A percentile compares a stretch with the other conserved stretches of the same genome.
These are phyloP conservation scores for Penicillium sclerotiorum DNA, from an alignment of 2,329 filamentous ascomycete genomes.

Conservation along the genomic window DNA sequence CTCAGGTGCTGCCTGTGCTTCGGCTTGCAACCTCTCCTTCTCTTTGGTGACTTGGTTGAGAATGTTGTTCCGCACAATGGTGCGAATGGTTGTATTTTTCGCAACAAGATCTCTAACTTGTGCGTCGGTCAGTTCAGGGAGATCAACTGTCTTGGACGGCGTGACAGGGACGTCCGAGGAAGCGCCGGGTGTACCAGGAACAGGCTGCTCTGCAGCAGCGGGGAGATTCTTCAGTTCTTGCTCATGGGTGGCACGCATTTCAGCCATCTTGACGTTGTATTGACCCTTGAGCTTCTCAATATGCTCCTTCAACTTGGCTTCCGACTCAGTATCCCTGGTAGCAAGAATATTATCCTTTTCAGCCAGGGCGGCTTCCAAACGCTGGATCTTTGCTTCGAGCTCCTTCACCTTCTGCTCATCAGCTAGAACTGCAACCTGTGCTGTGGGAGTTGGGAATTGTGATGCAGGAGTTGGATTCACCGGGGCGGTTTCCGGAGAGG, in stretches of 20 bases:
- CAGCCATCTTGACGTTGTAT: slow-evolving; percentile 68
- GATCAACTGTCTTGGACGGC: slow-evolving; percentile 34
- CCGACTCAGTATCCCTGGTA: slow-evolving; percentile 54
- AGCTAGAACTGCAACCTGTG: slow-evolving; percentile 25
- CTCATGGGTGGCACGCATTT: slow-evolving; percentile 54
- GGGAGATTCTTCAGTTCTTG: slow-evolving; percentile 54
- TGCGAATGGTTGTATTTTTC: slow-evolving; percentile 53
- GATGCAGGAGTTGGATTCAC: slow-evolving; percentile 35
- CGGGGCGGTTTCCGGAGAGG: slow-evolving; percentile 49
- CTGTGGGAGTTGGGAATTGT: slow-evolving; percentile 33
- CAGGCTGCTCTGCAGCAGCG: slow-evolving; percentile 45
- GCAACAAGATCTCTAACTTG: slow-evolving; percentile 55
- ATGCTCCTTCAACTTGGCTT: slow-evolving; percentile 51
- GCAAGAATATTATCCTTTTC: slow-evolving; percentile 51
- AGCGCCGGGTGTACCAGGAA: slow-evolving; percentile 19
- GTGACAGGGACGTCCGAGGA: slow-evolving; percentile 30
- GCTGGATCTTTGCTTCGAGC: slow-evolving; percentile 63
- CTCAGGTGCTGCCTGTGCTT: slow-evolving; percentile 32
- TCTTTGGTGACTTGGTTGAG: slow-evolving; percentile 49
- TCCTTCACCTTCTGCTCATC: slow-evolving; percentile 62
- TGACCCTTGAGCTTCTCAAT: slow-evolving; percentile 66
- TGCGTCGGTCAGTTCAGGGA: slow-evolving; percentile 50
- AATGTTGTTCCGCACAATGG: slow-evolving; percentile 61
- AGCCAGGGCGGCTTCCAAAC: slow-evolving; percentile 54
- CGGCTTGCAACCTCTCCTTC: slow-evolving; percentile 43